These are phyloP conservation scores for Cordia subcordata DNA, from an alignment of 257 asterid genomes.

Conservation along the genomic window DNA sequence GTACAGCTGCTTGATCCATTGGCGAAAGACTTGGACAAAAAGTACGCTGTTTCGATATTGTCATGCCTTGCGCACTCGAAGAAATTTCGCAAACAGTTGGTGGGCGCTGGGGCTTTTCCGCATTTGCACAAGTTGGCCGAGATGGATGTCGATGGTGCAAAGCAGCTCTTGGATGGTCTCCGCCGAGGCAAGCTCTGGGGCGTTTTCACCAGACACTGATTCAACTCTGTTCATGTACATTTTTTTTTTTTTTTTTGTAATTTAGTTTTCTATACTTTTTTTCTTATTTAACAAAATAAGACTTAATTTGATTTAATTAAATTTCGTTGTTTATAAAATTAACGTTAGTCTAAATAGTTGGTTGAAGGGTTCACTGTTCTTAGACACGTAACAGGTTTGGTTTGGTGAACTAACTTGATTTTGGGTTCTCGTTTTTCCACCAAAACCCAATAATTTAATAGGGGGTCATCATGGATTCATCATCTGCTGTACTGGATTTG, in stretches of 20 bases:
- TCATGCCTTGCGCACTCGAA: conserved; percentile 46
- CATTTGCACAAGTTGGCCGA: conserved; percentile 70
- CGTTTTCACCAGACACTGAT: conserved; percentile 43
- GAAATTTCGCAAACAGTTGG: conserved; percentile 73
- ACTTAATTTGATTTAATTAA: neutral
- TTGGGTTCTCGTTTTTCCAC: conserved; percentile 15
- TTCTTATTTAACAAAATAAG: neutral
- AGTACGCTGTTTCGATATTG: conserved; percentile 36
- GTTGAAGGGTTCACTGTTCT: conserved; percentile 1
- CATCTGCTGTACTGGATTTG: too few relatives aligned
- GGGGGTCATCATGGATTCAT: too few relatives aligned
- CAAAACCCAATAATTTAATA: conserved; percentile 13
- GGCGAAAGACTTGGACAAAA: conserved; percentile 43
- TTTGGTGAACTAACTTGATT: conserved; percentile 25
- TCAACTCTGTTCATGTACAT: neutral
- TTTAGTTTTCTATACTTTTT: neutral
- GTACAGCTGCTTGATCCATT: conserved; percentile 61
- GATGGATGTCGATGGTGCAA: conserved; percentile 62
- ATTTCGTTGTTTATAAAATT: neutral
- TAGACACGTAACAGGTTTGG: conserved; percentile 9
- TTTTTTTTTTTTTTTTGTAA: too few relatives aligned
- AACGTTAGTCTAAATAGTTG: conserved; percentile 4
- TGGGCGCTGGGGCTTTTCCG: conserved; percentile 52
- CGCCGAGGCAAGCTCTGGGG: conserved; percentile 74
- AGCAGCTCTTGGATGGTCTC: conserved; percentile 65